A percentile compares a stretch with the other conserved stretches of the same genome.
Evolutionary conservation across 2,329 filamentous ascomycete genomes (phyloP).

Genomic region (Chrysoporthe puriensis): DNA sequence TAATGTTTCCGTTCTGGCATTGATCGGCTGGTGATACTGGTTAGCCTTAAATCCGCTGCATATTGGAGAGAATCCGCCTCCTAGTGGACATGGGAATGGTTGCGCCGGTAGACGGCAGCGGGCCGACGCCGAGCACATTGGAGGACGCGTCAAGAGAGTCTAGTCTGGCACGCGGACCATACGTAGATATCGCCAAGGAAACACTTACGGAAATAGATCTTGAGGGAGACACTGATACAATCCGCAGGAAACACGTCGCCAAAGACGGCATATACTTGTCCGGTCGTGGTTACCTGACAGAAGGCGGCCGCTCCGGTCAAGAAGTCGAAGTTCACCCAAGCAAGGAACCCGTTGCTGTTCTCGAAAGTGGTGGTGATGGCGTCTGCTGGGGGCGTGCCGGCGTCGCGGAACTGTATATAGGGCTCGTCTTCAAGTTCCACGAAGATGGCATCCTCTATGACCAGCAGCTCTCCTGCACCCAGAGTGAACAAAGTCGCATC

Average conservation of each 20-base stretch:
- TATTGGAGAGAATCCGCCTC: neutral
- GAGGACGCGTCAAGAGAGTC: neutral
- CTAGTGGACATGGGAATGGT: neutral
- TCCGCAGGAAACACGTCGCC: neutral
- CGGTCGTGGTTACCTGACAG: neutral
- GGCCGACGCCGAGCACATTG: neutral
- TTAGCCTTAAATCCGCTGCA: neutral
- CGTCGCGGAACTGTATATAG: neutral
- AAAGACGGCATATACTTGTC: slow-evolving; percentile 5
- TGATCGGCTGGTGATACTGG: neutral
- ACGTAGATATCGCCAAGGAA: neutral
- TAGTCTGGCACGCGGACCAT: neutral
- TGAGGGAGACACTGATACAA: neutral
- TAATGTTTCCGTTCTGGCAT: slow-evolving; percentile 4
- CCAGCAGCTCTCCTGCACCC: neutral
- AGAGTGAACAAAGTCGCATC: neutral
- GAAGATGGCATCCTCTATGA: neutral
- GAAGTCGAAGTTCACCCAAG: neutral
- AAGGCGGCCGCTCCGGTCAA: neutral
- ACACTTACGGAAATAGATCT: neutral
- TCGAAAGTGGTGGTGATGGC: neutral
- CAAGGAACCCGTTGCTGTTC: neutral
- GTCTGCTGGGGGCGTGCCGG: neutral
- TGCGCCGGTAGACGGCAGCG: neutral
- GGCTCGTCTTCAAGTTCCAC: neutral